Evolutionary conservation across 2,329 filamentous ascomycete genomes (phyloP).

Genomic region (Pochonia chlamydosporia): DNA sequence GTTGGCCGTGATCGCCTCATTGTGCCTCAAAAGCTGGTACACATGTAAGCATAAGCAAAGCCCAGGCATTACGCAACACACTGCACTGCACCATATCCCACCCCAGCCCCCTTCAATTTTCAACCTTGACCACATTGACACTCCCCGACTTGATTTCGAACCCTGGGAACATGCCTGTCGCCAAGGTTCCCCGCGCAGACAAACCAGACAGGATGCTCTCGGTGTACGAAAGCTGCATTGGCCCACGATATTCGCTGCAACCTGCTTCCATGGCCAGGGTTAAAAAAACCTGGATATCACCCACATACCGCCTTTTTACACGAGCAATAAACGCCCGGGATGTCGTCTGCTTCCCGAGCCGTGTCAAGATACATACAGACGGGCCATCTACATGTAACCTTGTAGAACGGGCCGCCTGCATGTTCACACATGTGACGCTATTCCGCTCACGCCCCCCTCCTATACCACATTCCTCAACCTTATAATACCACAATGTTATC

Average conservation of each 20-base stretch:
- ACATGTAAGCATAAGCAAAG: slow-evolving; percentile 69
- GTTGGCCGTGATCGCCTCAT: slow-evolving; percentile 82
- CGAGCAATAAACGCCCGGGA: neutral
- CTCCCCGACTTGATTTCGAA: too few relatives aligned
- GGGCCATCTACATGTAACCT: too few relatives aligned
- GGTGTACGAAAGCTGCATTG: too few relatives aligned
- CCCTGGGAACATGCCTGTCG: too few relatives aligned
- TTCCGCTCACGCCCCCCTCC: neutral
- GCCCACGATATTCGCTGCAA: too few relatives aligned
- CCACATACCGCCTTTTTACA: neutral
- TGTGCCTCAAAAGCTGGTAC: slow-evolving; percentile 71
- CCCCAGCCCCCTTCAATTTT: neutral
- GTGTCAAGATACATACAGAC: neutral
- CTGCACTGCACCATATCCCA: too few relatives aligned
- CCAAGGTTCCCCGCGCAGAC: neutral
- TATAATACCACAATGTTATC: neutral
- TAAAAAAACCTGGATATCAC: too few relatives aligned
- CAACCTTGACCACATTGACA: too few relatives aligned
- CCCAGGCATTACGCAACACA: too few relatives aligned
- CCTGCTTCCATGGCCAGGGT: too few relatives aligned
- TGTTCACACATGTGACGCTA: neutral
- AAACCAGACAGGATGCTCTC: neutral
- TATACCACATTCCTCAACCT: neutral
- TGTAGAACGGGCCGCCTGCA: neutral
- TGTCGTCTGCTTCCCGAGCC: neutral